Base-by-base conservation (phyloP, 148 eudicot genomes). In the Vaccinium macrocarpon region DNA sequence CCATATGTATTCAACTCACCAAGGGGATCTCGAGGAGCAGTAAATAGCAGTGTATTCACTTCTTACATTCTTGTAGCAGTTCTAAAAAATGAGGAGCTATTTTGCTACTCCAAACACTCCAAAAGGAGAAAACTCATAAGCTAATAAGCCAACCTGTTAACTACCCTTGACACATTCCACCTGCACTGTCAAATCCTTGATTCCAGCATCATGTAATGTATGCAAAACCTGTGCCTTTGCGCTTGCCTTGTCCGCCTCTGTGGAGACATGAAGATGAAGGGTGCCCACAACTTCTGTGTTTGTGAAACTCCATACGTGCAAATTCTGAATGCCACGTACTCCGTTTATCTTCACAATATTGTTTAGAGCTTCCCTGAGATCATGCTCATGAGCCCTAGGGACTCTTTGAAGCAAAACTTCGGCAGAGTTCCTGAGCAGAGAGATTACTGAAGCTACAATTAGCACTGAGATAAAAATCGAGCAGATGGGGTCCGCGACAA, bases 301-400 rank as follows among this genome's bases (percentile, higher is more conserved):
- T 1, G 98, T 94, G 78, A 97, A 91, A 89, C 92, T 97, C 99
- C 99, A 97, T 0, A 97, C 91, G 71, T 95, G 98, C 84, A 95
- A 70, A 82, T 92, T 97, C 76, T 90, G 97, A 71, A 94, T 85
- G 70, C 97, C 97, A 29, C 86, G 77, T 9, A 95, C 92, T 6
- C 98, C 98, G 76, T 93, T 91, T 56, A 97, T 87, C 53, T 89
- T 92, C 93, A 93, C 86, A 74, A 95, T 85, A 81, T 90, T 84
- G 21, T 82, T 87, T 23, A 95, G 76, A 82, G 97, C 97, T 84
- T 87, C 90, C 80, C 84, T 92, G 48, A 97, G 83, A 72, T 92
- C 94, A 14, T 89, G 91, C 86, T 95, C 97, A 18, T 87, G 93
- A 76, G 95, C 92, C 81, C 94, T 92, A 32, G 99, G 98, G 68